These are phyloP conservation scores for Podila verticillata DNA, from an alignment of 192 early-diverging fungal genomes.

Conservation along the genomic window DNA sequence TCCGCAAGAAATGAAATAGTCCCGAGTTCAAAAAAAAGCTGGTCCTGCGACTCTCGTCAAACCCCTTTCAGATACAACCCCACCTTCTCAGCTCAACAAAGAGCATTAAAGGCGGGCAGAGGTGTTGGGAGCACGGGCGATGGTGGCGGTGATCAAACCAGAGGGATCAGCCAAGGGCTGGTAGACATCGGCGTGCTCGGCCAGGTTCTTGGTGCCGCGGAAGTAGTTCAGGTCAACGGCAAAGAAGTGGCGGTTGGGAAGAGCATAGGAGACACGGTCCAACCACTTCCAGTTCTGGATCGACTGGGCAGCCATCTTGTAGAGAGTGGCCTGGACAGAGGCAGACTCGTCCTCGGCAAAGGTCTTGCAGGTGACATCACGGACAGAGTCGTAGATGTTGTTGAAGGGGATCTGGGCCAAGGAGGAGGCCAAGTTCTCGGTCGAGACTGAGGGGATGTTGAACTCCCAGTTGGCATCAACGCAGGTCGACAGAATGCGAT, in stretches of 20 bases:
- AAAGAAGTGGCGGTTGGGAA: conserved; percentile 86
- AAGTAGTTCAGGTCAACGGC: conserved; percentile 76
- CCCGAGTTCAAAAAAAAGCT: too few species aligned
- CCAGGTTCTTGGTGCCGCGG: conserved; percentile 72
- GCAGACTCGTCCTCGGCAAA: conserved; percentile 82
- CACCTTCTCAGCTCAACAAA: not conserved
- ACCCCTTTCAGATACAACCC: too few species aligned
- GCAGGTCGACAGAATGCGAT: conserved; percentile 81
- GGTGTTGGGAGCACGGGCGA: conserved; percentile 61
- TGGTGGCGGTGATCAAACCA: conserved; percentile 76
- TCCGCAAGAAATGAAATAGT: too few species aligned
- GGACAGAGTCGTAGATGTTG: conserved; percentile 64
- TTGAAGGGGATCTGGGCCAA: conserved; percentile 60
- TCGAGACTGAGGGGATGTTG: conserved; percentile 20
- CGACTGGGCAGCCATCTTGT: conserved; percentile 75
- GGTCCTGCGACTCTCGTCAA: too few species aligned
- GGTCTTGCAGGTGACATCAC: conserved; percentile 74
- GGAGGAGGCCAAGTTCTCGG: conserved; percentile 15
- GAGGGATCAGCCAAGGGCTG: conserved; percentile 79
- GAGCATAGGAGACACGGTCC: conserved; percentile 70
- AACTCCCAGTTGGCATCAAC: conserved; percentile 78
- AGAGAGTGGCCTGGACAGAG: conserved; percentile 84
- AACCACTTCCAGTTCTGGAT: conserved; percentile 67
- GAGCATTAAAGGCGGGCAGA: conserved; percentile 23
- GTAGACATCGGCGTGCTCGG: conserved; percentile 74